Evolutionary conservation across 1,284 basidiomycete species (phyloP).

Genomic region (Austroboletus novae-zelandiae): DNA sequence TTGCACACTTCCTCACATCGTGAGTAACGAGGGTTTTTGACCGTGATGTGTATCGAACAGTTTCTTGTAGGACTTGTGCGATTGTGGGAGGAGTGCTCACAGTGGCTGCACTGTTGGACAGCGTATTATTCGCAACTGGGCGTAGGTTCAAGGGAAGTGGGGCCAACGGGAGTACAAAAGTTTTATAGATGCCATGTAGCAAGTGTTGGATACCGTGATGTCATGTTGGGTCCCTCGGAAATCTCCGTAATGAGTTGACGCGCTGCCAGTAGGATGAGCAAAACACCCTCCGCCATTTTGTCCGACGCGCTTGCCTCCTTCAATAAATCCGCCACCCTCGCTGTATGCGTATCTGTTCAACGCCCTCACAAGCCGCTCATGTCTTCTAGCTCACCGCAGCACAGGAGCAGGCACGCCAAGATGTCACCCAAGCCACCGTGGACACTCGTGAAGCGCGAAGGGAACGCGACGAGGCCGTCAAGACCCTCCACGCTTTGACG

Average conservation of each 20-base stretch:
- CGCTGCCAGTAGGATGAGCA: conserved; percentile 23
- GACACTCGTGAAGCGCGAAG: conserved; percentile 47
- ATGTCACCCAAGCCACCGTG: conserved; percentile 43
- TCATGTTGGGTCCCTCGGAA: conserved; percentile 16
- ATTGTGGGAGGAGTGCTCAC: conserved; percentile 98
- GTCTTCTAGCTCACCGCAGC: conserved; percentile 41
- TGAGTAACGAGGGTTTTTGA: conserved; percentile 41
- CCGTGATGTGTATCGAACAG: not conserved
- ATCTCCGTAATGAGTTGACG: conserved; percentile 25
- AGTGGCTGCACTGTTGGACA: conserved; percentile 90
- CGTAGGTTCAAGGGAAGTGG: conserved; percentile 55
- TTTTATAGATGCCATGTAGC: conserved; percentile 40
- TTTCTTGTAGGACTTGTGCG: conserved; percentile 77
- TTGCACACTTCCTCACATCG: conserved; percentile 97
- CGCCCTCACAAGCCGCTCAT: conserved; percentile 1
- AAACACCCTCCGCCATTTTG: conserved; percentile 28
- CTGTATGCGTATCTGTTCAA: conserved; percentile 22
- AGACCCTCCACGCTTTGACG: conserved; percentile 42
- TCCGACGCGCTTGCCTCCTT: conserved; percentile 34
- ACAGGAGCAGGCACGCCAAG: conserved; percentile 43
- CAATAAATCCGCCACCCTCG: conserved; percentile 33
- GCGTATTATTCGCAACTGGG: conserved; percentile 78
- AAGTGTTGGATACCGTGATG: conserved; percentile 9
- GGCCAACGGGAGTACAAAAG: conserved; percentile 41
- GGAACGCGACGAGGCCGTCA: conserved; percentile 56